These are phyloP conservation scores for Oryza coarctata DNA, from an alignment of 176 grass and related monocot genomes.

Conservation along the genomic window DNA sequence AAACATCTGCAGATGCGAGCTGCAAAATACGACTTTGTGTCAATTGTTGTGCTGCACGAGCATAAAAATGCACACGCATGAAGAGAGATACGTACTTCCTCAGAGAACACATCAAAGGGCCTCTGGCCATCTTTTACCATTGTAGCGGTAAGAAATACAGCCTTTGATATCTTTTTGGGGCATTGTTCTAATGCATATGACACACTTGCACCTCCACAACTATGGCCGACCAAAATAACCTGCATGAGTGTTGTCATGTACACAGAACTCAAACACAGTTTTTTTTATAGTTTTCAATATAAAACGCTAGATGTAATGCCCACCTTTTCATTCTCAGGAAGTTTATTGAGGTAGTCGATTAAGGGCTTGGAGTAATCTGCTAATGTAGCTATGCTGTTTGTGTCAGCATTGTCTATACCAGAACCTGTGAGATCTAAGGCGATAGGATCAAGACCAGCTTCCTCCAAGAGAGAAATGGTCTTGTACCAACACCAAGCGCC, in stretches of 20 bases:
- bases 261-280: neutral
- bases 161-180: constrained; percentile 87
- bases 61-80: neutral
- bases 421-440: constrained; percentile 90
- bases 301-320: neutral
- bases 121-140: constrained; percentile 94
- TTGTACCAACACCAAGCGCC: constrained; percentile 99
- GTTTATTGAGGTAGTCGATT: constrained; percentile 67
- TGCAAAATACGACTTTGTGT: constrained; percentile 33
- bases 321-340: constrained; percentile 62
- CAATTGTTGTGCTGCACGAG: neutral
- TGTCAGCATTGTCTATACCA: constrained; percentile 80
- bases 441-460: constrained; percentile 78
- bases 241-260: constrained; percentile 27
- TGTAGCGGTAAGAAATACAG: constrained; percentile 79
- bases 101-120: constrained; percentile 81
- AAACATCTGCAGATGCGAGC: constrained; percentile 88
- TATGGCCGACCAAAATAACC: constrained; percentile 94
- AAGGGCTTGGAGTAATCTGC: constrained; percentile 86
- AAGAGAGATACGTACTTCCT: constrained; percentile 51
- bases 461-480: constrained; percentile 87
- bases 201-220: constrained; percentile 86
- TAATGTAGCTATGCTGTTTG: constrained; percentile 77
- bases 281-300: neutral
- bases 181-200: constrained; percentile 73